Base-by-base conservation (phyloP, 163 green algal species). In the Smithsoniella earleae region DNA sequence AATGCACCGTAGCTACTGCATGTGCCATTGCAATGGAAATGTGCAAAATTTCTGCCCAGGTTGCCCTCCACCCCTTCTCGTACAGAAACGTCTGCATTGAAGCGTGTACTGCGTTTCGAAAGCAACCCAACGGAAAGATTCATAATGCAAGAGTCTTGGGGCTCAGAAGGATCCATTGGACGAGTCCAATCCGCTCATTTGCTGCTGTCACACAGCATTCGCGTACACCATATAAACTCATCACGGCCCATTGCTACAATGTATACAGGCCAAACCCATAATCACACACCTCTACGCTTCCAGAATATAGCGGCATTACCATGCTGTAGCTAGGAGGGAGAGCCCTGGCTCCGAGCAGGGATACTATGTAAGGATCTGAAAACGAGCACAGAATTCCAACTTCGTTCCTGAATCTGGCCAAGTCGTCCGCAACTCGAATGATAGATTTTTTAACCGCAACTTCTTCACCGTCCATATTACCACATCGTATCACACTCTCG, bases 371-470 rank as follows among this genome's bases (percentile, higher is more conserved):
- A 2, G 78, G 76, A 76, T 92, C 84, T 3, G 44, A 3, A 3
- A 87, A 66, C 1, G 31, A 10, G 0, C 79, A 66, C 62, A 94
- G 78, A 10, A 89, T 74, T 0, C 36, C 36, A 1, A 92, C 62
- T 78, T 96, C 89, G 1, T 74, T 58, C 0, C 81, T 75, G 73
- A 94, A 93, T 13, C 82, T 78, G 1, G 87, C 79, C 37, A 96
- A 78, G 74, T 94, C 89, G 0, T 82, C 78, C 2, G 77, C 36
- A 4, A 22, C 62, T 10, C 74, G 16, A 40, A 78, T 78, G 28
- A 69, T 37, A n/a, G 74, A 40, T 52, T 73, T 69, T 36, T 78
- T 78, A n/a, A 78, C 40, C 28, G 74, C 74, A 31, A 78, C 74
- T 31, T 58, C n/a, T 10, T 18, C n/a, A 3, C 34, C 30, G 30